A percentile compares a stretch with the other conserved stretches of the same genome.
Evolutionary conservation across 495 filamentous ascomycete species (phyloP).

Genomic region (Trichoderma virens): DNA sequence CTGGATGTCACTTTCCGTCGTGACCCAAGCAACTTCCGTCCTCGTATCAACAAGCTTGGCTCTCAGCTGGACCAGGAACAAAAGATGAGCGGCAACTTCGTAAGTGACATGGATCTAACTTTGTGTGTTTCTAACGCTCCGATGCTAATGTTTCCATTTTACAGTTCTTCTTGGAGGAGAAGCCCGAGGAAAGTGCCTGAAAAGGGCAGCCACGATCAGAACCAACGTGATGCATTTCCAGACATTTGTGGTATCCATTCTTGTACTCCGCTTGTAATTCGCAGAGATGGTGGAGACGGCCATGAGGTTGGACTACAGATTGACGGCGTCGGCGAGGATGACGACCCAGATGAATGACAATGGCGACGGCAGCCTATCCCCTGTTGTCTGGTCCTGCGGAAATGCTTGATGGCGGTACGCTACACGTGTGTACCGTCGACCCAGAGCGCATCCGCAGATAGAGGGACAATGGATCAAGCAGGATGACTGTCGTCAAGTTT

Average conservation of each 20-base stretch:
- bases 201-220: constrained; percentile 38
- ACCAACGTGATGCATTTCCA: constrained; percentile 31
- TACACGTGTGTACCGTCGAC: not conserved
- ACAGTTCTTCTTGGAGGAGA: constrained; percentile 85
- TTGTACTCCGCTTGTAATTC: constrained; percentile 14
- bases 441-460: constrained; percentile 27
- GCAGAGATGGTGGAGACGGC: constrained; percentile 23
- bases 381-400: constrained; percentile 47
- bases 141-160: constrained; percentile 15
- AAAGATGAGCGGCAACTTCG: constrained; percentile 87
- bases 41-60: constrained; percentile 95
- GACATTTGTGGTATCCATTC: constrained; percentile 41
- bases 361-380: constrained; percentile 42
- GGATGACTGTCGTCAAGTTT: constrained; percentile 30
- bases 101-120: constrained; percentile 36
- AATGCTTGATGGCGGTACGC: not conserved
- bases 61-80: constrained; percentile 96
- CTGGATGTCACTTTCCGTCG: constrained; percentile 97
- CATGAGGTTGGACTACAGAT: constrained; percentile 26
- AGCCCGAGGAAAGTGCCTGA: constrained; percentile 55
- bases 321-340: constrained; percentile 31
- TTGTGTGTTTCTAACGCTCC: not conserved
- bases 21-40: constrained; percentile 90
- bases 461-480: constrained; percentile 40
- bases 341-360: constrained; percentile 37